Conservation (phyloP, 2,329 filamentous ascomycete species). For the Xylaria sp. region DNA sequence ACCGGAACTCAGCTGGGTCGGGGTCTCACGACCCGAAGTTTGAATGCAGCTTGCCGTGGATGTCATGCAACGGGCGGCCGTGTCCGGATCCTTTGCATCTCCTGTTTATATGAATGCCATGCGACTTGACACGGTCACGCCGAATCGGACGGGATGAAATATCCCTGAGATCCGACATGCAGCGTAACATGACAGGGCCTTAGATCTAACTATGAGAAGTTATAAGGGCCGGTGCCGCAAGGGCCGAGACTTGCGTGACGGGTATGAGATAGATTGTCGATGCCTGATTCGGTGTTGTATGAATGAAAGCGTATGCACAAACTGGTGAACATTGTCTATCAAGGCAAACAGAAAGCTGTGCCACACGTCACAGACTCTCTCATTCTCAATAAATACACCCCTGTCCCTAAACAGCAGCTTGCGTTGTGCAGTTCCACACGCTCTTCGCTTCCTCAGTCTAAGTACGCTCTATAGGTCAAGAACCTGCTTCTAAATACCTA, state of each 20-base stretch:
- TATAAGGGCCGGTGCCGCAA: not conserved
- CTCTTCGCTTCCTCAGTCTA: too few relatives aligned
- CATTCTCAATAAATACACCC: not conserved
- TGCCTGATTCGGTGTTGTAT: conserved; percentile 1
- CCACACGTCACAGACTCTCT: not conserved
- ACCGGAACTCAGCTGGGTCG: not conserved
- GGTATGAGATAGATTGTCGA: not conserved
- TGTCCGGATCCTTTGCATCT: not conserved
- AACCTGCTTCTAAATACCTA: not conserved
- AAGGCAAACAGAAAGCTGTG: not conserved
- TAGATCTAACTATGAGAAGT: not conserved
- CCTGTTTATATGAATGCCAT: not conserved
- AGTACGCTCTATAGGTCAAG: not conserved
- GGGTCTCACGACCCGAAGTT: not conserved
- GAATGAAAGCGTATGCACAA: not conserved
- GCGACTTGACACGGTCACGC: not conserved
- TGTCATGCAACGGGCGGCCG: not conserved
- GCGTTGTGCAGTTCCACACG: not conserved
- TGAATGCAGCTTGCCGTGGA: conserved; percentile 3
- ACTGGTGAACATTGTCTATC: not conserved
- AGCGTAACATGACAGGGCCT: conserved; percentile 12
- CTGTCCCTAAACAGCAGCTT: not conserved
- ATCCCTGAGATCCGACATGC: not conserved
- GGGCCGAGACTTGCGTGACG: conserved; percentile 2
- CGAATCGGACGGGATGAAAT: conserved; percentile 8